A percentile compares a stretch with the other conserved stretches of the same genome.
Evolutionary conservation across 1,139 yeast genomes (phyloP).

Genomic region (Yamadazyma buinensis): DNA sequence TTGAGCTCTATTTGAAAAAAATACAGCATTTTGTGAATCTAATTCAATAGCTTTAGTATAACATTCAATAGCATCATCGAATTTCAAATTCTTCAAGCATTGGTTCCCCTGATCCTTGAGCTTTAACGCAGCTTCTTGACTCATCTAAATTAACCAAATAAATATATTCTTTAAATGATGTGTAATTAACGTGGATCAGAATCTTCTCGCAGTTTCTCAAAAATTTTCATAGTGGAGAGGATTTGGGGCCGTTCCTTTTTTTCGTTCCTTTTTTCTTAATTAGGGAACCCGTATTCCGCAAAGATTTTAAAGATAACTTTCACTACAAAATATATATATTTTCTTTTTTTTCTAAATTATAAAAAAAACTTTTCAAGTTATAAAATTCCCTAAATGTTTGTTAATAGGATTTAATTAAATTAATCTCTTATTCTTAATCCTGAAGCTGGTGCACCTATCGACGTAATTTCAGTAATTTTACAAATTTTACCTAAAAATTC

Average conservation of each 20-base stretch:
- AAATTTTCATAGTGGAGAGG: too few relatives aligned
- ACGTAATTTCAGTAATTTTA: constrained; percentile 69
- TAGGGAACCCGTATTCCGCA: too few relatives aligned
- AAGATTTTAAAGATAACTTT: too few relatives aligned
- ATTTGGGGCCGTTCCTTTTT: too few relatives aligned
- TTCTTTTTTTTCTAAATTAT: too few relatives aligned
- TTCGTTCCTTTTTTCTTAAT: too few relatives aligned
- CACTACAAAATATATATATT: too few relatives aligned
- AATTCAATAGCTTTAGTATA: constrained; percentile 78
- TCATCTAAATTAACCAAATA: constrained; percentile 1
- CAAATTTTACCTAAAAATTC: constrained; percentile 78
- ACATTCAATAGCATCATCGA: constrained; percentile 60
- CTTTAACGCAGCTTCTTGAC: constrained; percentile 41
- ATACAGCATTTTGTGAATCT: constrained; percentile 65
- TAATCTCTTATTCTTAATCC: constrained; percentile 63
- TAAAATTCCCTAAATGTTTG: too few relatives aligned
- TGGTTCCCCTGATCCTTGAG: constrained; percentile 72
- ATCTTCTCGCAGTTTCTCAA: too few relatives aligned
- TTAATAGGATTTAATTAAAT: too few relatives aligned
- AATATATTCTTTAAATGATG: background rate
- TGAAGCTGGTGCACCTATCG: constrained; percentile 93
- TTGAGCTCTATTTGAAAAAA: constrained; percentile 85
- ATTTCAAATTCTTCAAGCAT: constrained; percentile 60
- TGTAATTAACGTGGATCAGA: too few relatives aligned
- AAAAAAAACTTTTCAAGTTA: too few relatives aligned